phyloP scores from a whole-genome alignment of 306 rosid genomes.

The Inga leiocalycina region DNA sequence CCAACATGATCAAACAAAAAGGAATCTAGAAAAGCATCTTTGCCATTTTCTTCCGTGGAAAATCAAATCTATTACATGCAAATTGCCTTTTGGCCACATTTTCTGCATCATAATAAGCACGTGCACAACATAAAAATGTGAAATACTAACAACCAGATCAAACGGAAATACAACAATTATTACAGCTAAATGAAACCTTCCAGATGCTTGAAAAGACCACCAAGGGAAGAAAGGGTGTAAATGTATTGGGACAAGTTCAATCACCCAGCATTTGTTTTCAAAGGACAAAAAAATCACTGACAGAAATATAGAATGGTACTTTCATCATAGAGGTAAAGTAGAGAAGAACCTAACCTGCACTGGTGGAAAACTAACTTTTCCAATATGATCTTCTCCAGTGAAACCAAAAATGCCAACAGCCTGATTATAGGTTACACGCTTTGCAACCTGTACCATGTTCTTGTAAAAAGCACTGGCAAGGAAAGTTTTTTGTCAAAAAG shows the following conservation, averaged over 20 bases:
- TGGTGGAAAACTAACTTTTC: conserved; percentile 93
- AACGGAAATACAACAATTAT: conserved; percentile 5
- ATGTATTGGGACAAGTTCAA: neutral
- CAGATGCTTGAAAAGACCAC: neutral
- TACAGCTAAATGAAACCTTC: conserved; percentile 1
- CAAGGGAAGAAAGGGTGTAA: neutral
- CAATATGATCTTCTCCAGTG: conserved; percentile 89
- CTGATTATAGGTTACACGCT: conserved; percentile 90
- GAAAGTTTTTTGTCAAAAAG: conserved; percentile 28
- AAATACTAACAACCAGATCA: neutral
- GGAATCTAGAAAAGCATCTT: conserved; percentile 21
- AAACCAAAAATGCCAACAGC: conserved; percentile 94
- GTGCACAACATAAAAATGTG: neutral
- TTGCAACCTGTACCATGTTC: conserved; percentile 77
- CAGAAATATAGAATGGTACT: neutral
- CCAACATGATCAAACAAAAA: conserved; percentile 21
- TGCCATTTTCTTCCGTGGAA: neutral
- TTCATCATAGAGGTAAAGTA: conserved; percentile 2
- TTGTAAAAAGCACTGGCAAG: conserved; percentile 76
- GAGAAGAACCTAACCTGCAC: conserved; percentile 67
- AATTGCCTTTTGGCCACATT: neutral
- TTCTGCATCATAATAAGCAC: neutral
- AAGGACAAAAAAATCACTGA: neutral
- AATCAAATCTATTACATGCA: neutral
- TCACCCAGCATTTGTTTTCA: neutral